These are phyloP conservation scores for Mycena kentingensis DNA, from an alignment of 768 basidiomycete species.

Conservation along the genomic window DNA sequence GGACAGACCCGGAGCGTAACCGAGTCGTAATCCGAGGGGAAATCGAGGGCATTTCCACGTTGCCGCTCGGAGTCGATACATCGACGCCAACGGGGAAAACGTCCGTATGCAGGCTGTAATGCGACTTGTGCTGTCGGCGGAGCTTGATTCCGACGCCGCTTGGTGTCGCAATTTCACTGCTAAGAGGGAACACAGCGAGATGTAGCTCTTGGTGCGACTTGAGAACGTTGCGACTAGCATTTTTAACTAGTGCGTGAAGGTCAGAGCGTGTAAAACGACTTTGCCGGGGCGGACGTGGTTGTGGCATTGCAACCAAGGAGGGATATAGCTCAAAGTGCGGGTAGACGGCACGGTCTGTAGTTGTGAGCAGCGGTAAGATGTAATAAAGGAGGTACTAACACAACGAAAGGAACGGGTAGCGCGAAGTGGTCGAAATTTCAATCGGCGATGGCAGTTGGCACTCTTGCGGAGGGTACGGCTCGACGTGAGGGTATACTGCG, in stretches of 20 bases:
- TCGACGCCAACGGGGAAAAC: conserved; percentile 15
- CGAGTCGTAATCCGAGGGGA: conserved; percentile 4
- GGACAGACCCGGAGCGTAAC: conserved; percentile 14
- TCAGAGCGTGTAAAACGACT: conserved; percentile 21
- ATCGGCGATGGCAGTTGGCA: conserved; percentile 14
- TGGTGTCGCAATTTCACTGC: conserved; percentile 14
- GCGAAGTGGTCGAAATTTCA: conserved; percentile 2
- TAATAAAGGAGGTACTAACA: conserved; percentile 8
- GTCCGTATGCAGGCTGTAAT: conserved; percentile 12
- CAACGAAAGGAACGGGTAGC: conserved; percentile 20
- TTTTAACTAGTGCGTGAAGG: conserved; percentile 19
- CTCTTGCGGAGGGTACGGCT: not conserved
- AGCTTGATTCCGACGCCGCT: conserved; percentile 7
- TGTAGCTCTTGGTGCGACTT: conserved; percentile 19
- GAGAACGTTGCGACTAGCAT: not conserved
- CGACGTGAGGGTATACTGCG: conserved; percentile 30
- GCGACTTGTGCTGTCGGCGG: conserved; percentile 2
- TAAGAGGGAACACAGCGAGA: conserved; percentile 15
- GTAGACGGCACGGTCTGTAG: conserved; percentile 40
- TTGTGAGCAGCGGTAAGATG: not conserved
- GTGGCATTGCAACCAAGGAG: conserved; percentile 6
- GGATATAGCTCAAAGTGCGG: conserved; percentile 46
- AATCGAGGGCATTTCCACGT: not conserved
- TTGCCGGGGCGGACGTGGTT: conserved; percentile 6
- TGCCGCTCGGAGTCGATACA: conserved; percentile 14